phyloP scores from a whole-genome alignment of 495 filamentous ascomycete species.

The Neurospora sp. region DNA sequence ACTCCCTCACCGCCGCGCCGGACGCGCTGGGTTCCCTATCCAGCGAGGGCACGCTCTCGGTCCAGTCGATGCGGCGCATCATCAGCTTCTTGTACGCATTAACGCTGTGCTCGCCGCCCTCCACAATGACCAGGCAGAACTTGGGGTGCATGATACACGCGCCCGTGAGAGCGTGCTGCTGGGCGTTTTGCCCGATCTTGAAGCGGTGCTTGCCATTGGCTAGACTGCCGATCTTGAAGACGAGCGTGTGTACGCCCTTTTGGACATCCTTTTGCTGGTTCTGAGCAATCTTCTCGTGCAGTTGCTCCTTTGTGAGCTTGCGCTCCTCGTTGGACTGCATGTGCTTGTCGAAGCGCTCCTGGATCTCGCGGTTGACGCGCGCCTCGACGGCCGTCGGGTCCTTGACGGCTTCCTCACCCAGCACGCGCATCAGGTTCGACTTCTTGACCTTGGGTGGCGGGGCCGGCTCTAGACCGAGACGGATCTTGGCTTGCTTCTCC shows the following conservation, averaged over 20 bases:
- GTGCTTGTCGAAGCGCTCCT: slow-evolving; percentile 70
- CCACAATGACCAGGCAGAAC: slow-evolving; percentile 81
- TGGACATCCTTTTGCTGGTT: slow-evolving; percentile 85
- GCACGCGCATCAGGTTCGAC: slow-evolving; percentile 89
- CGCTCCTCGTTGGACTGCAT: slow-evolving; percentile 72
- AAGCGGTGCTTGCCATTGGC: slow-evolving; percentile 87
- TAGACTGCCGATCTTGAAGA: slow-evolving; percentile 81
- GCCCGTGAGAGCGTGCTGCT: slow-evolving; percentile 75
- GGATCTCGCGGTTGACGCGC: slow-evolving; percentile 81
- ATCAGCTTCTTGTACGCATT: slow-evolving; percentile 76
- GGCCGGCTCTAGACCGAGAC: slow-evolving; percentile 78
- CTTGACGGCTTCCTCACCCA: slow-evolving; percentile 95
- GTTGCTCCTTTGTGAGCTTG: slow-evolving; percentile 83
- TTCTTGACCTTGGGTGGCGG: slow-evolving; percentile 93
- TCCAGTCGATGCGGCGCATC: slow-evolving; percentile 90
- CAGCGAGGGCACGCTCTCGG: slow-evolving; percentile 67
- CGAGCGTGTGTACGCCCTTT: slow-evolving; percentile 70
- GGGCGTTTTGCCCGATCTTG: slow-evolving; percentile 84
- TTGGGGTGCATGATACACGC: slow-evolving; percentile 82
- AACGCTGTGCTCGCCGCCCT: slow-evolving; percentile 75
- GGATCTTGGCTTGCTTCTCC: slow-evolving; percentile 91
- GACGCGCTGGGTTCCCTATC: slow-evolving; percentile 37
- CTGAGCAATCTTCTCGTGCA: slow-evolving; percentile 67
- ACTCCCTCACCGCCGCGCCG: slow-evolving; percentile 44
- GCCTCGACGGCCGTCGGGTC: slow-evolving; percentile 97